Evolutionary conservation across 768 basidiomycete genomes (phyloP), one percentile per base, ranked within the genome.

Genomic region (Termitomyces sp.): DNA sequence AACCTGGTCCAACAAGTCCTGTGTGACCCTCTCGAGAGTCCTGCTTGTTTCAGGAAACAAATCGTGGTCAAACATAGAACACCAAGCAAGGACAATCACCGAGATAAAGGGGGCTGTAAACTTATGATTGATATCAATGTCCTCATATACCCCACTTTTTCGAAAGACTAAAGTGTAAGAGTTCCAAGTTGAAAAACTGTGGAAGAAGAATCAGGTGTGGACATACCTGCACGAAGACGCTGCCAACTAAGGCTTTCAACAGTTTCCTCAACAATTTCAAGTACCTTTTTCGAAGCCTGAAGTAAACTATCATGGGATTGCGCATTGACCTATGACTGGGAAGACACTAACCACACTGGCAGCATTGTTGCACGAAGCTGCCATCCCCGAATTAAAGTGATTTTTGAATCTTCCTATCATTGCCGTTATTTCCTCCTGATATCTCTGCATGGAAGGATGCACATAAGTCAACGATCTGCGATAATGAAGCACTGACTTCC

Each of bases 201-300:
- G 1, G 23, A 7, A 27, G 36, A 13, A 6, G 18, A 9, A 27
- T 27, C n/a, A 31, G 25, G n/a, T 32, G 20, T 27, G 7, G 27
- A 46, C 46, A 23, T 23, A 49, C 53, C 31, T 13, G 53, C 53
- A 22, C 53, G 47, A 27, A 54, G 25, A 22, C 38, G 36, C 39
- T 54, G 53, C 53, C 53, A 54, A 13, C 13, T 41, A 7, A 11
- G 25, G 5, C 10, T 16, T 22, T 40, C 0, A 2, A 48, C 11
- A n/a, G 49, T 32, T 3, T 3, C 7, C 29, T 48, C 10, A 13
- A 23, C 32, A 23, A 6, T 54, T 5, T 3, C 9, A 10, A 16
- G 18, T 23, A 47, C 47, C 6, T 54, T 40, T 3, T 15, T 36
- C 1, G 33, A 33, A 42, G 53, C 53, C 53, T 54, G 22, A 7